Conservation (phyloP, 1,284 basidiomycete genomes). For the Malassezia obtusa region DNA sequence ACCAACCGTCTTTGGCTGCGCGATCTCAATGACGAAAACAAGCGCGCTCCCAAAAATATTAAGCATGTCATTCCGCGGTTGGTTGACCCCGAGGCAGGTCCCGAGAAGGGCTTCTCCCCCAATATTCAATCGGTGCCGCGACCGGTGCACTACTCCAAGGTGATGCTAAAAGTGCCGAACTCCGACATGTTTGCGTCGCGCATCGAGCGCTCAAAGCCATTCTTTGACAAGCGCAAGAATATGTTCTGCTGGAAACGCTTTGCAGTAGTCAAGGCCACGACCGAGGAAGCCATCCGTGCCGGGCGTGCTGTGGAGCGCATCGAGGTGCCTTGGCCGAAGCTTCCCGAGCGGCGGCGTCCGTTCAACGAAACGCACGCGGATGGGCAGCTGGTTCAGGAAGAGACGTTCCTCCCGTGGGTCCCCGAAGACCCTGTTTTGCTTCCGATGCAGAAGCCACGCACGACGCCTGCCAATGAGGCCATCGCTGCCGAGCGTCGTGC, state of each 20-base stretch:
- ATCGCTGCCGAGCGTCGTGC: slow-evolving; percentile 19
- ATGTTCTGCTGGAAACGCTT: slow-evolving; percentile 42
- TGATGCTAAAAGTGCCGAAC: slow-evolving; percentile 44
- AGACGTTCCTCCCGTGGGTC: slow-evolving; percentile 41
- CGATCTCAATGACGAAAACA: slow-evolving; percentile 35
- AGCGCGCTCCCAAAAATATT: slow-evolving; percentile 33
- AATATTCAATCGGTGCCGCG: slow-evolving; percentile 35
- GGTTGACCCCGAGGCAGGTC: slow-evolving; percentile 26
- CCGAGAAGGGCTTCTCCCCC: slow-evolving; percentile 35
- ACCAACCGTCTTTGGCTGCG: slow-evolving; percentile 41
- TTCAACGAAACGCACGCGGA: slow-evolving; percentile 19
- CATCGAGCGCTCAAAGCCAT: slow-evolving; percentile 27
- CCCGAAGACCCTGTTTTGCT: slow-evolving; percentile 40
- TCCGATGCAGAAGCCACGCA: slow-evolving; percentile 19
- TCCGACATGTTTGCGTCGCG: slow-evolving; percentile 33
- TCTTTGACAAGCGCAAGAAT: slow-evolving; percentile 27
- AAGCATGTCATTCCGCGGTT: slow-evolving; percentile 35
- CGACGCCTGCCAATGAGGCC: slow-evolving; percentile 25
- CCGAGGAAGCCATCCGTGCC: slow-evolving; percentile 22
- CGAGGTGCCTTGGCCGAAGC: slow-evolving; percentile 42
- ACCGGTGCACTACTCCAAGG: slow-evolving; percentile 46
- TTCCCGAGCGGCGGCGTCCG: slow-evolving; percentile 20
- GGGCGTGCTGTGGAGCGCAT: slow-evolving; percentile 28
- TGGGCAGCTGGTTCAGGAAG: slow-evolving; percentile 25
- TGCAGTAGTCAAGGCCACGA: slow-evolving; percentile 30